Evolutionary conservation across 768 basidiomycete species (phyloP).

Genomic region (Tricholoma sp.): DNA sequence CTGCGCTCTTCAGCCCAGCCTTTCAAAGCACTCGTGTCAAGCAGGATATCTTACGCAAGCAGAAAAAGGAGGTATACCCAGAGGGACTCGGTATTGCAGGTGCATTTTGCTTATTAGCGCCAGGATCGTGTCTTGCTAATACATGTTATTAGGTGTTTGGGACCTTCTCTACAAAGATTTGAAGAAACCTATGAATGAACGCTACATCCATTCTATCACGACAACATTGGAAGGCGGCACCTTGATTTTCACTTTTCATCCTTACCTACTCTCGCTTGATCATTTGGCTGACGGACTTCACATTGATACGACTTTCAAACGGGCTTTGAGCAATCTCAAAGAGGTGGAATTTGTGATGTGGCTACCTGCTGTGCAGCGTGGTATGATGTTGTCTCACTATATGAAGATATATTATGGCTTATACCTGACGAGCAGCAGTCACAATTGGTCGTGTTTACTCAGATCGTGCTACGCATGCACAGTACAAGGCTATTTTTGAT

Average conservation of each 20-base stretch:
- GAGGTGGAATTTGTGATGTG: background rate
- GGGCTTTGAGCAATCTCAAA: background rate
- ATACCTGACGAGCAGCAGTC: background rate
- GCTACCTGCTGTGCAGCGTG: background rate
- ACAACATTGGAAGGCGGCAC: background rate
- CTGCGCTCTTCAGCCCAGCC: too few relatives aligned
- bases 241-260: background rate
- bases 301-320: background rate
- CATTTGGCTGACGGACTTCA: conserved; percentile 3
- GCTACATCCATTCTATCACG: too few relatives aligned
- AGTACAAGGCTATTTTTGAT: background rate
- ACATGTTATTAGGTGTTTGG: too few relatives aligned
- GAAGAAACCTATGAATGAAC: too few relatives aligned
- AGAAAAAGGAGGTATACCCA: too few relatives aligned
- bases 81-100: too few relatives aligned
- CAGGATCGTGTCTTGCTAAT: too few relatives aligned
- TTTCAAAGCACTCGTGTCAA: too few relatives aligned
- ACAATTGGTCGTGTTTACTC: background rate
- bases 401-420: too few relatives aligned
- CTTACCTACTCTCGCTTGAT: conserved; percentile 6
- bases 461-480: background rate
- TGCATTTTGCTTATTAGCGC: too few relatives aligned
- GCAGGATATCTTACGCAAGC: too few relatives aligned
- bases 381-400: background rate
- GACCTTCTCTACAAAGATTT: too few relatives aligned